phyloP scores from a whole-genome alignment of 75 land plant genomes.

The Cryptomeria japonica region DNA sequence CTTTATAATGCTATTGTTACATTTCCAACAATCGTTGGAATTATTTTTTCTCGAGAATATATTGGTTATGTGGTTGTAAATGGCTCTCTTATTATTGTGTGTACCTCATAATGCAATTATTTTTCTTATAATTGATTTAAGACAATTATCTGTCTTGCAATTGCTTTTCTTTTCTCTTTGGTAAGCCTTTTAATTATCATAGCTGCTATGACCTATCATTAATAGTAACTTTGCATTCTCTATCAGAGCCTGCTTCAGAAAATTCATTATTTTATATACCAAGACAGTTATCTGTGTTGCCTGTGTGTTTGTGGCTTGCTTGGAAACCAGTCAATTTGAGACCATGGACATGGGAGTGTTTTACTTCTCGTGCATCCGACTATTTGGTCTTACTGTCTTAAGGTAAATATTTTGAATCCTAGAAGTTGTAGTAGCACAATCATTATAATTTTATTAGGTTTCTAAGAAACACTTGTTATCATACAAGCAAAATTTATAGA shows the following conservation, averaged over 20 bases:
- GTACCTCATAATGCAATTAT: neutral
- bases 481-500: neutral
- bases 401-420: neutral
- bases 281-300: neutral
- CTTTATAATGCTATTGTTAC: neutral
- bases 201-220: neutral
- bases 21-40: neutral
- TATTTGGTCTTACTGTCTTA: neutral
- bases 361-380: neutral
- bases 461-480: neutral
- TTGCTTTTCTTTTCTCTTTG: neutral
- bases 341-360: neutral
- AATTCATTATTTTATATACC: neutral
- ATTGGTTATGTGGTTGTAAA: neutral
- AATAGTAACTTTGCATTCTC: neutral
- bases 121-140: neutral
- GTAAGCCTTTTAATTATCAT: neutral
- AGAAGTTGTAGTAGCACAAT: neutral
- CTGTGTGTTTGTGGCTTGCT: neutral
- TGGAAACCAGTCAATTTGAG: neutral
- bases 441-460: neutral
- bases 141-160: neutral
- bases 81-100: neutral
- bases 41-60: neutral
- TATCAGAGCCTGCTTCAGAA: neutral